Evolutionary conservation across 2,329 filamentous ascomycete genomes (phyloP), one percentile per base, ranked within the genome.

Genomic region (Fusarium newnesense): DNA sequence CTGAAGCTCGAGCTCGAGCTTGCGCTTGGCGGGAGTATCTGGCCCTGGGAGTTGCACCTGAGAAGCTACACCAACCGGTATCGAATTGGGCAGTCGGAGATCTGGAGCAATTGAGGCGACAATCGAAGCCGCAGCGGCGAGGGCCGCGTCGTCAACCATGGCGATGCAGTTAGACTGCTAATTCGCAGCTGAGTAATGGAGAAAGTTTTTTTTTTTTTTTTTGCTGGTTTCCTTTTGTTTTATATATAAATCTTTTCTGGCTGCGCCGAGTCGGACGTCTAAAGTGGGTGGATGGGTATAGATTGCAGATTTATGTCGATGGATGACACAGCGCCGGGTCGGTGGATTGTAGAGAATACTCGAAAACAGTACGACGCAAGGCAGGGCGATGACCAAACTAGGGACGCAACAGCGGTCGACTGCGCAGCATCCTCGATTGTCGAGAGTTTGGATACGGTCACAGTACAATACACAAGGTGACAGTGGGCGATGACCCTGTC

Each of bases 1-100:
- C 57, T 92, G 89, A 65, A 99, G 89, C 84, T 98, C 96, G 68
- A 88, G 87, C 84, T 98, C 95, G 69, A 98, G 89, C 37, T 88
- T 88, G 75, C 89, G 87, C 84, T 98, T 98, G 75, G 92, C 92
- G 40, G 90, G 83, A 49, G 89, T 92, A 67, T 94, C 89, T 65
- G 90, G 88, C 66, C 96, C 96, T 19, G 96, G 95, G 30, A 98
- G 88, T 71, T 88, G 88, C 79, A 96, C 87, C 74, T 88, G 85
- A 59, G 83, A 82, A 66, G 83, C 84, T 63, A 83, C 79, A 57
- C 82, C 83, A 67, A 83, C 80, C 63, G 84, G 80, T 58, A 83
- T 81, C 57, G 83, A 79, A 70, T 79, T 77, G 43, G 81, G 75
- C 54, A 82, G 80, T 70, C 82, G 83, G 37, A 83, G 79, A 65